Base-by-base conservation (phyloP, 306 rosid species). In the Cucurbita maxima region DNA sequence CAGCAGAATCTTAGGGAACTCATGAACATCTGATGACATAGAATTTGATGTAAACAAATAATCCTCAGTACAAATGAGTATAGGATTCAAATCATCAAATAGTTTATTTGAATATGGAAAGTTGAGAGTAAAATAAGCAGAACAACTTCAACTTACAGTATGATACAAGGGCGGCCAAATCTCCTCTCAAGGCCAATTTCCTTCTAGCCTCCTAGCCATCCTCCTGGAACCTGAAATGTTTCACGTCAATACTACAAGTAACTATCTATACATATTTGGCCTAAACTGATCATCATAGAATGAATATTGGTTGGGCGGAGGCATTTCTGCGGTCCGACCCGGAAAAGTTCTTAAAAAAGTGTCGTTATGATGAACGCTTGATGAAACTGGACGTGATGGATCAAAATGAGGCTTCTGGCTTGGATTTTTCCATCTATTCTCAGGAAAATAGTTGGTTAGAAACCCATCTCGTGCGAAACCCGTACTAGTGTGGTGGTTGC, bases 201-300 rank as follows among this genome's bases (percentile, higher is more conserved):
- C 34, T 30, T 30, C 3, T 30, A 30, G 34, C 34, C 34, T 30
- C 0, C 34, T 30, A 30, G 34, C 34, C 34, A 30, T 30, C 34
- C 72, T 45, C 72, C 72, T 67, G 56, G 56, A 67, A 67, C 73
- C 73, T 69, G 57, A 69, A 50, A 30, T 51, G 47, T 51, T 25
- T 70, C 74, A 70, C 45, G 38, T 51, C 34, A 40, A 73, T 34
- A 45, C 11, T 60, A 58, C 77, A 56, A 14, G 63, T 41, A 75
- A 69, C 81, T 80, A 84, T 59, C 84, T 84, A 77, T 87, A 87
- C 92, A 83, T 78, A 82, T 80, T 78, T 67, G 82, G 84, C 77
- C 86, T 82, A 75, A 60, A 71, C 52, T 74, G 89, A 78, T 84
- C 88, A 47, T 80, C 80, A 30, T 84, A 71, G 48, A 66, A 88